Conservation (phyloP, 139 green algal species). For the Auxenochlorella pyrenoidosa region DNA sequence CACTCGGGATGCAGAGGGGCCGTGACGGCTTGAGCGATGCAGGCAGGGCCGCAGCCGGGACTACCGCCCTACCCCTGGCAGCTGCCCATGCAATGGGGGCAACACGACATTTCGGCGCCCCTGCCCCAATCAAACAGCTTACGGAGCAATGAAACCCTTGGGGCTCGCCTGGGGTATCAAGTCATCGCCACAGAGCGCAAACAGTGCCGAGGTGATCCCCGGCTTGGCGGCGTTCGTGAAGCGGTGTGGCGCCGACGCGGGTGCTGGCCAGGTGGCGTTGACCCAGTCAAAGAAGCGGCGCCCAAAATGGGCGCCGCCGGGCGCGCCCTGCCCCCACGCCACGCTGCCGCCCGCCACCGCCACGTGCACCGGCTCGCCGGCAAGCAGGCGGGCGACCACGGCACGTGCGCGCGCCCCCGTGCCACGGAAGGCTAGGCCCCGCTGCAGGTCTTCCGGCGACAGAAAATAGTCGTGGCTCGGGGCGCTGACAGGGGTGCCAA, state of each 20-base stretch:
- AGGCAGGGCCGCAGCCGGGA: no score
- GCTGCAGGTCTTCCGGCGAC: neutral
- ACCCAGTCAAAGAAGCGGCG: slow-evolving; percentile 12
- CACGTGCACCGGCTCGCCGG: slow-evolving; percentile 5
- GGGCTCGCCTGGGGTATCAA: neutral
- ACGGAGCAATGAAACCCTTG: neutral
- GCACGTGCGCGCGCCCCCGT: neutral
- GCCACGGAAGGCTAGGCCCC: neutral
- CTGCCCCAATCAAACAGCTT: no score
- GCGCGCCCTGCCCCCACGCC: slow-evolving; percentile 11
- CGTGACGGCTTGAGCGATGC: neutral
- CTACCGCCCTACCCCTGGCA: neutral
- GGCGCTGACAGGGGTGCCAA: no score
- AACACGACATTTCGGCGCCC: no score
- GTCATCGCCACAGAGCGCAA: neutral
- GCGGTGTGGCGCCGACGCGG: slow-evolving; percentile 2
- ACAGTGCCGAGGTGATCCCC: neutral
- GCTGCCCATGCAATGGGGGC: no score
- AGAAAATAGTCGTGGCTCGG: neutral
- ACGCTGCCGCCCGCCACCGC: slow-evolving; percentile 9
- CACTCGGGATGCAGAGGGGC: no score
- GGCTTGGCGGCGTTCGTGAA: slow-evolving; percentile 20
- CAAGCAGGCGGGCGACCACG: neutral
- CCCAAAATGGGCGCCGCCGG: neutral
- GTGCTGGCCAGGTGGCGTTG: neutral